Conservation (phyloP, 495 filamentous ascomycete species). For the Aspergillus funiculosus region DNA sequence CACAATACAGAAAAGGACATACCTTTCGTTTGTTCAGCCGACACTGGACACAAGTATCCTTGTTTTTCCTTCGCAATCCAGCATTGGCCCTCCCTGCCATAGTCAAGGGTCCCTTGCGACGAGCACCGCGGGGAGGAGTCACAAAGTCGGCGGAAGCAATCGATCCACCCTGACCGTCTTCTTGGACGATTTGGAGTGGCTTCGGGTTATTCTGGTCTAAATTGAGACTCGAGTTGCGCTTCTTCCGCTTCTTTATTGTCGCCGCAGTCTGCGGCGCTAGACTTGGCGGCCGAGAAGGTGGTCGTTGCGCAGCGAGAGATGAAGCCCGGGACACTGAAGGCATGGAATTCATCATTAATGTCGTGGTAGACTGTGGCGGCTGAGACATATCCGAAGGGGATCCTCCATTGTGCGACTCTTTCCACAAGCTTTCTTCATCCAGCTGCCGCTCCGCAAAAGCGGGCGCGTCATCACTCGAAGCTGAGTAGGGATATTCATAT, state of each 20-base stretch:
- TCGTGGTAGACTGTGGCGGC: slow-evolving; percentile 28
- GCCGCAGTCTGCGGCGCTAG: slow-evolving; percentile 35
- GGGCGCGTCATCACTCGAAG: slow-evolving; percentile 31
- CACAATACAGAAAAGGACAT: slow-evolving; percentile 13
- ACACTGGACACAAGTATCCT: slow-evolving; percentile 46
- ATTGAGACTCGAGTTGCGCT: slow-evolving; percentile 27
- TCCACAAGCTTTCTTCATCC: slow-evolving; percentile 34
- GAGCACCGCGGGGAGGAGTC: slow-evolving; percentile 41
- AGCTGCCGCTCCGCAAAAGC: slow-evolving; percentile 30
- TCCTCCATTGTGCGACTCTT: slow-evolving; percentile 24
- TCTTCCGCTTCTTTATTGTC: slow-evolving; percentile 40
- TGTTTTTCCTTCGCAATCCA: slow-evolving; percentile 43
- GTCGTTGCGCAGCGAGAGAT: slow-evolving; percentile 25
- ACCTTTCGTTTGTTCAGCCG: slow-evolving; percentile 47
- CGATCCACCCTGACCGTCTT: slow-evolving; percentile 44
- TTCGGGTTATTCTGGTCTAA: slow-evolving; percentile 30
- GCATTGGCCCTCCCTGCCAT: slow-evolving; percentile 44
- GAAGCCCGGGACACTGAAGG: slow-evolving; percentile 27
- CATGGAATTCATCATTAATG: slow-evolving; percentile 37
- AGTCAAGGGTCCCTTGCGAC: slow-evolving; percentile 42
- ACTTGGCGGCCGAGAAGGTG: slow-evolving; percentile 24
- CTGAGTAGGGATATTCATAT: slow-evolving; percentile 37
- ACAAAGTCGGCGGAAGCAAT: slow-evolving; percentile 48
- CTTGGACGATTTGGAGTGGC: slow-evolving; percentile 44
- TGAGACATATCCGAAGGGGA: slow-evolving; percentile 24